Evolutionary conservation across 1,284 basidiomycete species (phyloP).

Genomic region (Ceratobasidium theobromae): DNA sequence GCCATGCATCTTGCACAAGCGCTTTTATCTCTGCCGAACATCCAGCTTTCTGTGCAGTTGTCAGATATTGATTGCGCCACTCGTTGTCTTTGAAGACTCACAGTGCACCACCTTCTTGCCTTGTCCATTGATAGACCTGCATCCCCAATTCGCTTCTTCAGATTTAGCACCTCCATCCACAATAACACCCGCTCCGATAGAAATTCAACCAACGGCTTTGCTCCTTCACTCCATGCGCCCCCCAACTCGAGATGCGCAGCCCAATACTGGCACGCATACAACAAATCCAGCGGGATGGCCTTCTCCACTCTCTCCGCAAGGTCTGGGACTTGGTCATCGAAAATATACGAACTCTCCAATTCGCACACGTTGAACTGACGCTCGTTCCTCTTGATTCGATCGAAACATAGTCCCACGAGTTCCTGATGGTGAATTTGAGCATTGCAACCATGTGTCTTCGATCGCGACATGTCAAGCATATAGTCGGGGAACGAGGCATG

Average conservation of each 20-base stretch:
- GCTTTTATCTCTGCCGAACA: too few relatives aligned
- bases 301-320: neutral
- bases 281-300: neutral
- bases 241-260: neutral
- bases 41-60: too few relatives aligned
- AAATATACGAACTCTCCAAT: neutral
- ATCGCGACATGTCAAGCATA: neutral
- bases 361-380: constrained; percentile 1
- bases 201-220: neutral
- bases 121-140: too few relatives aligned
- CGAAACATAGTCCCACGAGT: neutral
- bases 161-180: constrained; percentile 13
- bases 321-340: neutral
- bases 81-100: too few relatives aligned
- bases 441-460: neutral
- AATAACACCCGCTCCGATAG: neutral
- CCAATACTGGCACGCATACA: constrained; percentile 18
- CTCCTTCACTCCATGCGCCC: neutral
- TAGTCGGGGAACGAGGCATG: constrained; percentile 1
- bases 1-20: too few relatives aligned
- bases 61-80: too few relatives aligned
- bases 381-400: neutral
- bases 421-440: neutral
- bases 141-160: neutral
- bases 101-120: too few relatives aligned